These are phyloP conservation scores for Thalassiosira ordinaria DNA, from an alignment of 352 stramenopile species.

Conservation along the genomic window DNA sequence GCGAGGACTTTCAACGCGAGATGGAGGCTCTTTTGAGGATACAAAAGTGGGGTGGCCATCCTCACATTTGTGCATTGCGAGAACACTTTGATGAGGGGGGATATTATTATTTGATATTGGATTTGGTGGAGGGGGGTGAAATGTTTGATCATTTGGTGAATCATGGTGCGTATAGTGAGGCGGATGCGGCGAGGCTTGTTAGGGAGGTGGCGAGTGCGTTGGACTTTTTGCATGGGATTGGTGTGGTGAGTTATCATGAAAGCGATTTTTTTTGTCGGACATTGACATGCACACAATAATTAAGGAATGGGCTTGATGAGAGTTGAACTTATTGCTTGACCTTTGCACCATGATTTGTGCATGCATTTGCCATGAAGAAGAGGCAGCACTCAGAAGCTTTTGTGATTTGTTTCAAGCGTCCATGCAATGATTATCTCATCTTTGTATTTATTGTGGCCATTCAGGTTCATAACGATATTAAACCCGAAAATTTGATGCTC, in stretches of 20 bases:
- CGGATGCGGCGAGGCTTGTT: conserved; percentile 59
- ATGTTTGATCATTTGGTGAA: conserved; percentile 76
- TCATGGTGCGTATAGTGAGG: conserved; percentile 67
- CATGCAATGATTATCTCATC: too few relatives aligned
- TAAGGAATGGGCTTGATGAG: too few relatives aligned
- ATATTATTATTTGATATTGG: conserved; percentile 67
- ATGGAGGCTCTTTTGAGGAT: conserved; percentile 77
- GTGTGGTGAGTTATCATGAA: too few relatives aligned
- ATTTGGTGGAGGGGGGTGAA: conserved; percentile 66
- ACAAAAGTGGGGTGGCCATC: conserved; percentile 67
- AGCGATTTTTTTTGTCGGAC: neutral
- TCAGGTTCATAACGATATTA: too few relatives aligned
- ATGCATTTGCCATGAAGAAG: too few relatives aligned
- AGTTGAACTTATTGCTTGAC: too few relatives aligned
- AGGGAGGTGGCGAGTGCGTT: conserved; percentile 63
- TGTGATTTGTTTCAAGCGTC: too few relatives aligned
- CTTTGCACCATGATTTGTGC: too few relatives aligned
- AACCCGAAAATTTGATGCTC: conserved; percentile 73
- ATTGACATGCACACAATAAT: neutral
- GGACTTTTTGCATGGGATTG: conserved; percentile 82
- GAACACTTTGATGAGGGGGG: conserved; percentile 74
- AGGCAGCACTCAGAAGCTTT: too few relatives aligned
- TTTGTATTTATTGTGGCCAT: too few relatives aligned
- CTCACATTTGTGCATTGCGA: conserved; percentile 67
- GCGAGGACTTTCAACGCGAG: conserved; percentile 68